Conservation (phyloP, 148 eudicot genomes). For the Rhododendron molle region DNA sequence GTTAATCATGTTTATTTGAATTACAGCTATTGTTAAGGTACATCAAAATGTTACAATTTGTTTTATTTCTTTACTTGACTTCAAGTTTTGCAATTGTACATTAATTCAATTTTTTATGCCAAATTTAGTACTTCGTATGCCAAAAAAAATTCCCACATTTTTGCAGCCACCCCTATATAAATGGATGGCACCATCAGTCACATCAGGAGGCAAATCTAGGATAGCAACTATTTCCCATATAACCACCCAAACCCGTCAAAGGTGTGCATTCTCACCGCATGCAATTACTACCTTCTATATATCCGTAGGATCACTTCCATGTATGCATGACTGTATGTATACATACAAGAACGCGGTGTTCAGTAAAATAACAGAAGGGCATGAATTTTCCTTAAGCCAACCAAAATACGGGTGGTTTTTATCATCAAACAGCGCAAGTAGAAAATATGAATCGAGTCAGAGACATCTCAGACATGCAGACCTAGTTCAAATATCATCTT, state of each 20-base stretch:
- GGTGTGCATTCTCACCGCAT: too few relatives aligned
- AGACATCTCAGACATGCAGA: neutral
- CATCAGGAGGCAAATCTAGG: too few relatives aligned
- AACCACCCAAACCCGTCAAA: too few relatives aligned
- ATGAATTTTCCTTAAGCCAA: neutral
- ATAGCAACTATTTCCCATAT: too few relatives aligned
- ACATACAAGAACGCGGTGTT: neutral
- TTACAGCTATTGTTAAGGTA: neutral
- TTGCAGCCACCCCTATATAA: too few relatives aligned
- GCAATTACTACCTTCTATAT: too few relatives aligned
- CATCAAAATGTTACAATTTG: neutral
- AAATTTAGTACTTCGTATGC: too few relatives aligned
- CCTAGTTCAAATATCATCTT: neutral
- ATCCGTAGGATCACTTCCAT: too few relatives aligned
- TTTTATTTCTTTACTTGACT: too few relatives aligned
- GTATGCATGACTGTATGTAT: neutral
- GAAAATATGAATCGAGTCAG: neutral
- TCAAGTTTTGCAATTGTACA: neutral
- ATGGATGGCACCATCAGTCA: too few relatives aligned
- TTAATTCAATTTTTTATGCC: neutral
- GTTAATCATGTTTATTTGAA: too few relatives aligned
- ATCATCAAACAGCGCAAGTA: neutral
- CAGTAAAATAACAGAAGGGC: neutral
- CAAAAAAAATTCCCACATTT: too few relatives aligned
- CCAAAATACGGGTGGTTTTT: neutral